Evolutionary conservation across 1,284 basidiomycete species (phyloP).

Genomic region (Salmacisia buchloeana): DNA sequence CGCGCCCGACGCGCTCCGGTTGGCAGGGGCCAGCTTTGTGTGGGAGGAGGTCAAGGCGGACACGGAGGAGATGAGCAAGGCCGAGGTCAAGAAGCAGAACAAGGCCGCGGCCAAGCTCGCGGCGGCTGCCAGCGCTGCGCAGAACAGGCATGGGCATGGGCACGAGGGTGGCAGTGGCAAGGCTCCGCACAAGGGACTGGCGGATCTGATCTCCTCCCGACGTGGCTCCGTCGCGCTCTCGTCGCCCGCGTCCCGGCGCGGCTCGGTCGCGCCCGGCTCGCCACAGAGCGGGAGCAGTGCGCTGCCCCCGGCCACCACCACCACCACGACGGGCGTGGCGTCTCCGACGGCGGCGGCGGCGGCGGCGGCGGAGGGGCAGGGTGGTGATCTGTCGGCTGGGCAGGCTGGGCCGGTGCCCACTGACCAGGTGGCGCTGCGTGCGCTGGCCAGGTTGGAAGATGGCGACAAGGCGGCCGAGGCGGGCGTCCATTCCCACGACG

Average conservation of each 20-base stretch:
- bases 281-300: too few relatives aligned
- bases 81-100: slow-evolving; percentile 1
- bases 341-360: neutral
- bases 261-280: too few relatives aligned
- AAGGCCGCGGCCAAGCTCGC: neutral
- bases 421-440: slow-evolving; percentile 1
- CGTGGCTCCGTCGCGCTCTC: neutral
- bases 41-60: slow-evolving; percentile 56
- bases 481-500: slow-evolving; percentile 13
- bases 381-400: too few relatives aligned
- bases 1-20: slow-evolving; percentile 49
- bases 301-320: too few relatives aligned
- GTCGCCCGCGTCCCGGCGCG: too few relatives aligned
- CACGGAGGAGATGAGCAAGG: neutral
- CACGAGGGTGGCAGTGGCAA: neutral
- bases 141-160: neutral
- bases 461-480: too few relatives aligned
- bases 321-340: neutral
- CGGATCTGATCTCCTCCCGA: neutral
- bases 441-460: too few relatives aligned
- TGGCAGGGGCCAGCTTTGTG: slow-evolving; percentile 61
- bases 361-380: neutral
- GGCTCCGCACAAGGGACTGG: neutral
- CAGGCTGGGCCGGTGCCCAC: neutral
- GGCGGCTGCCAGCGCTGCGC: neutral